Evolutionary conservation across 768 basidiomycete species (phyloP).

Genomic region (Russula brevipes): DNA sequence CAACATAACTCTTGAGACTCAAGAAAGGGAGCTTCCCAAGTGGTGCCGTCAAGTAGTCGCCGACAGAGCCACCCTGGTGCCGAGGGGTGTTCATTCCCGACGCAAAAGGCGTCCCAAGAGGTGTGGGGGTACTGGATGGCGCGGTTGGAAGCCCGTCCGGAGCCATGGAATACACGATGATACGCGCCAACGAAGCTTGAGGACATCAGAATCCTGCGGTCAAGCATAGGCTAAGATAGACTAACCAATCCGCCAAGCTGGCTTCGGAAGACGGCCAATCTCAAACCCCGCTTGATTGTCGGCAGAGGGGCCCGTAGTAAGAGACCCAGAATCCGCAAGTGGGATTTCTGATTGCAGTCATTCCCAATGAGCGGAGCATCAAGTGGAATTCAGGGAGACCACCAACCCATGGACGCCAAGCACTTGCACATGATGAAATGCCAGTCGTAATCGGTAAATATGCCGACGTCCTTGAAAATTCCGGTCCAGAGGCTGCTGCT

Average conservation of each 20-base stretch:
- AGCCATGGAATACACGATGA: constrained; percentile 87
- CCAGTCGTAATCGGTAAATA: constrained; percentile 82
- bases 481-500: constrained; percentile 47
- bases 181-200: constrained; percentile 70
- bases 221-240: constrained; percentile 25
- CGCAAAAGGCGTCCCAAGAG: constrained; percentile 63
- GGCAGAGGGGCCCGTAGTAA: constrained; percentile 70
- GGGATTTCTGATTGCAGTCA: constrained; percentile 51
- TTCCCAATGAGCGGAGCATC: constrained; percentile 6
- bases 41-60: constrained; percentile 57
- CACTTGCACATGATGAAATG: constrained; percentile 85
- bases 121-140: constrained; percentile 62
- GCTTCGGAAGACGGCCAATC: constrained; percentile 64
- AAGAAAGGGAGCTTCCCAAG: constrained; percentile 44
- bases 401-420: constrained; percentile 72
- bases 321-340: constrained; percentile 65
- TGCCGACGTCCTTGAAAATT: constrained; percentile 58
- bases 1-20: constrained; percentile 56
- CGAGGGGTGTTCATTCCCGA: constrained; percentile 59
- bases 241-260: constrained; percentile 69
- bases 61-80: constrained; percentile 41
- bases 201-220: constrained; percentile 12
- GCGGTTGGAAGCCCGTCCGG: constrained; percentile 54
- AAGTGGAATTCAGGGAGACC: background rate
- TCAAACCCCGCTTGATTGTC: constrained; percentile 73